phyloP scores from a whole-genome alignment of 2,329 filamentous ascomycete genomes.

The Metarhizium rileyi region DNA sequence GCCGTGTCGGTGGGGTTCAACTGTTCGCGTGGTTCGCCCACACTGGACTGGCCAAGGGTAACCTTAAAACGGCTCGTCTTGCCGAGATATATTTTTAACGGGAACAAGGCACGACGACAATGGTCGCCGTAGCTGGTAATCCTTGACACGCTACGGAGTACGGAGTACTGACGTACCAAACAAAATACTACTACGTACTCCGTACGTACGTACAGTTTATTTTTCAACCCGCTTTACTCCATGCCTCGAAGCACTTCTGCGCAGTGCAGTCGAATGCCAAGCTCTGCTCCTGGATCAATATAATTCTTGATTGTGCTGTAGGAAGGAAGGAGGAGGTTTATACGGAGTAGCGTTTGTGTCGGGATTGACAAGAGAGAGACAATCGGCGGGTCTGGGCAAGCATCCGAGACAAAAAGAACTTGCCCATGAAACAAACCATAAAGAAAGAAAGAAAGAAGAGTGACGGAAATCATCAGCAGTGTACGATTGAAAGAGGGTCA shows the following conservation, averaged over 20 bases:
- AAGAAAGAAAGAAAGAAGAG: neutral
- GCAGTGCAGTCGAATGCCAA: too few species aligned
- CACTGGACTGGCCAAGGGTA: neutral
- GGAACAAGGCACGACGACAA: neutral
- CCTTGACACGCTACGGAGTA: neutral
- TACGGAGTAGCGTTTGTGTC: too few species aligned
- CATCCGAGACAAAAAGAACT: too few species aligned
- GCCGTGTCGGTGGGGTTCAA: conserved; percentile 7
- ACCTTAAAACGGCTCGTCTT: neutral
- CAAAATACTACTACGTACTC: too few species aligned
- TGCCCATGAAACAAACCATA: neutral
- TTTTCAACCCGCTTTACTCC: neutral
- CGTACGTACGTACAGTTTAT: too few species aligned
- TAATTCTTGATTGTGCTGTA: too few species aligned
- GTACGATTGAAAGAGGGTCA: neutral
- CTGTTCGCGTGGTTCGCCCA: too few species aligned
- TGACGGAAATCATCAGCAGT: neutral
- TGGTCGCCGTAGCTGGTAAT: neutral
- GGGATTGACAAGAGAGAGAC: too few species aligned
- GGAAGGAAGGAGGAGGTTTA: too few species aligned
- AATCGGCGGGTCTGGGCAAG: too few species aligned
- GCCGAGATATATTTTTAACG: neutral
- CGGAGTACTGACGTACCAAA: neutral
- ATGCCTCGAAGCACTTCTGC: too few species aligned
- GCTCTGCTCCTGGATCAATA: too few species aligned